A percentile compares a stretch with the other conserved stretches of the same genome.
These are phyloP conservation scores for Diaporthe ampelina DNA, from an alignment of 2,329 filamentous ascomycete species.

Conservation along the genomic window DNA sequence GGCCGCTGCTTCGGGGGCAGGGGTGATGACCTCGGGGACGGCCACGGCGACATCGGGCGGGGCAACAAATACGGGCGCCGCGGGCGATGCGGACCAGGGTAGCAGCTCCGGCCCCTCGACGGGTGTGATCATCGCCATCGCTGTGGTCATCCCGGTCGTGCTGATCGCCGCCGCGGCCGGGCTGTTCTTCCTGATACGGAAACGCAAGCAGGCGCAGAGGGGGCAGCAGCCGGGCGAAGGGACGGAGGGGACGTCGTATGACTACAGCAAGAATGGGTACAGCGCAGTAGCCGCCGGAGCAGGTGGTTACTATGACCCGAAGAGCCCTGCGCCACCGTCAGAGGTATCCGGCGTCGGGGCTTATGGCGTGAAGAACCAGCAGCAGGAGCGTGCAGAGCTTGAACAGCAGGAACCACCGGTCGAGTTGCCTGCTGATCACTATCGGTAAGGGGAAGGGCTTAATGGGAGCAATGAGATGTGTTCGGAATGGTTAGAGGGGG, in stretches of 20 bases:
- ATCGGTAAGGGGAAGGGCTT: not conserved
- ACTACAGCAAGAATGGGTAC: constrained; percentile 5
- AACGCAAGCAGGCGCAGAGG: constrained; percentile 1
- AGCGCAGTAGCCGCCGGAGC: not conserved
- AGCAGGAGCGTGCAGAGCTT: constrained; percentile 27
- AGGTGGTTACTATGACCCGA: constrained; percentile 5
- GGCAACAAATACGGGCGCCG: not conserved
- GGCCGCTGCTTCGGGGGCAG: constrained; percentile 20
- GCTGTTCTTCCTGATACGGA: constrained; percentile 46
- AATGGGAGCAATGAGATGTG: not conserved
- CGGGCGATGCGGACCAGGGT: not conserved
- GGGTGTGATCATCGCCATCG: constrained; percentile 49
- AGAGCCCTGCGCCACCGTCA: constrained; percentile 11
- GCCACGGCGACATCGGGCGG: not conserved
- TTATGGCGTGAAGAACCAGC: constrained; percentile 18
- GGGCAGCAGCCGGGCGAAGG: not conserved
- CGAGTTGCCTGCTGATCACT: constrained; percentile 28
- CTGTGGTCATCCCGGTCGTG: constrained; percentile 49
- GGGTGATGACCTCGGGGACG: not conserved
- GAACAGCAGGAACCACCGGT: not conserved
- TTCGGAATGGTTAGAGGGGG: too few relatives aligned
- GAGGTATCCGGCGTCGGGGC: constrained; percentile 23
- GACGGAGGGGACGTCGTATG: not conserved
- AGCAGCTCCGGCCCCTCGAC: constrained; percentile 42
- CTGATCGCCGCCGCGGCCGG: constrained; percentile 46